These are phyloP conservation scores for Alectoria sarmentosa DNA, from an alignment of 495 filamentous ascomycete species.

Conservation along the genomic window DNA sequence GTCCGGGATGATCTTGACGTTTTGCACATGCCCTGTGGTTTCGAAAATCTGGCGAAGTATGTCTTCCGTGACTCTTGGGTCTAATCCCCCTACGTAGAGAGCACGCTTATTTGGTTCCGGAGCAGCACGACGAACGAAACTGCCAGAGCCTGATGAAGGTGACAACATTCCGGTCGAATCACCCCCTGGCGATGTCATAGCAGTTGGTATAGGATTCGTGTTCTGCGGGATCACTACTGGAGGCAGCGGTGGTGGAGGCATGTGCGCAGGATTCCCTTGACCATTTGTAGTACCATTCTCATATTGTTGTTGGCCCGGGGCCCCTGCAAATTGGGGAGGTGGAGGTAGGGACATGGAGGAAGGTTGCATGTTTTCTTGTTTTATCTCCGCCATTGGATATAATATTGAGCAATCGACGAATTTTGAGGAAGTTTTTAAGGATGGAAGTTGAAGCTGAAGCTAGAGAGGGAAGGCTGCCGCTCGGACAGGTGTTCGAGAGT, in stretches of 20 bases:
- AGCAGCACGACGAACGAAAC: slow-evolving; percentile 83
- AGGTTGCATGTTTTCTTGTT: slow-evolving; percentile 24
- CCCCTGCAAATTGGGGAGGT: slow-evolving; percentile 59
- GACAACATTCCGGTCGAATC: slow-evolving; percentile 68
- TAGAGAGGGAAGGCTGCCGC: slow-evolving; percentile 9
- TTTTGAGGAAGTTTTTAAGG: slow-evolving; percentile 2
- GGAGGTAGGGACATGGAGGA: slow-evolving; percentile 52
- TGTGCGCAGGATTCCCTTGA: slow-evolving; percentile 60
- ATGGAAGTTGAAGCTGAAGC: slow-evolving; percentile 18
- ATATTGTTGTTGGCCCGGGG: slow-evolving; percentile 62
- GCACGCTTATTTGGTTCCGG: slow-evolving; percentile 98
- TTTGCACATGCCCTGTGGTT: slow-evolving; percentile 95
- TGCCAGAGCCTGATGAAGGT: slow-evolving; percentile 61
- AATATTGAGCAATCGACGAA: slow-evolving; percentile 14
- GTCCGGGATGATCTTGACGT: slow-evolving; percentile 98
- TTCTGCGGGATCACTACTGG: slow-evolving; percentile 91
- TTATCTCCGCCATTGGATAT: slow-evolving; percentile 21
- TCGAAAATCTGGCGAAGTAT: slow-evolving; percentile 98
- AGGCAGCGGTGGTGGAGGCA: slow-evolving; percentile 88
- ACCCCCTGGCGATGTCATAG: slow-evolving; percentile 76
- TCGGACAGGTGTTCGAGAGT: slow-evolving; percentile 14
- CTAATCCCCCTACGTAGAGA: slow-evolving; percentile 91
- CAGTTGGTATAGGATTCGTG: slow-evolving; percentile 90
- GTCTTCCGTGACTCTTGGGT: slow-evolving; percentile 93
- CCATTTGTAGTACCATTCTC: slow-evolving; percentile 54